A percentile compares a stretch with the other conserved stretches of the same genome.
phyloP scores from a whole-genome alignment of 108 stramenopile species.

The Pseudonitzschia pungens region DNA sequence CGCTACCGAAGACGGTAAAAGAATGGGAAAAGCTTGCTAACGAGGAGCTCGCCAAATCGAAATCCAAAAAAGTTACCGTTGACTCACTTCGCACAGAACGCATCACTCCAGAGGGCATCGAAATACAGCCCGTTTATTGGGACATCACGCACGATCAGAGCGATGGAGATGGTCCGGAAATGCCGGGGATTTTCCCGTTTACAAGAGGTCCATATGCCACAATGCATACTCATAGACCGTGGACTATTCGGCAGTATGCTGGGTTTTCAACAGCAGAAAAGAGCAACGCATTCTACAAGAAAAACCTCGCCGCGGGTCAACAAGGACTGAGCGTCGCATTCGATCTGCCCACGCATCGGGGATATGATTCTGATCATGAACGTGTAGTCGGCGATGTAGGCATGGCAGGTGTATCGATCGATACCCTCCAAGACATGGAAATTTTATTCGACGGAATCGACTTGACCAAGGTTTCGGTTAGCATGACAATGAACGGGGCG shows the following conservation, averaged over 20 bases:
- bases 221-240: constrained; percentile 93
- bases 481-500: constrained; percentile 99
- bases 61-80: constrained; percentile 47
- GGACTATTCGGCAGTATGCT: constrained; percentile 93
- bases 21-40: constrained; percentile 68
- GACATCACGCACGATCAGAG: constrained; percentile 47
- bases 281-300: constrained; percentile 89
- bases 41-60: constrained; percentile 59
- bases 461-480: constrained; percentile 91
- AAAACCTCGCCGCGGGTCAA: constrained; percentile 93
- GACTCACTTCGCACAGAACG: constrained; percentile 63
- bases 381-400: constrained; percentile 97
- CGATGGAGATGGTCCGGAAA: constrained; percentile 47
- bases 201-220: constrained; percentile 98
- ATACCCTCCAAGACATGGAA: constrained; percentile 95
- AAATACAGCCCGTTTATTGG: constrained; percentile 93
- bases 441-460: constrained; percentile 96
- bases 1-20: constrained; percentile 35
- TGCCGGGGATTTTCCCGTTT: constrained; percentile 93
- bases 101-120: constrained; percentile 85
- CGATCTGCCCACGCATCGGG: constrained; percentile 97
- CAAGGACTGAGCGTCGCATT: constrained; percentile 96
- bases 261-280: constrained; percentile 98
- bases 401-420: constrained; percentile 98
- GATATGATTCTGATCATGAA: constrained; percentile 96